These are phyloP conservation scores for Gonapodya sp. DNA, from an alignment of 192 early-diverging fungal species.

Conservation along the genomic window DNA sequence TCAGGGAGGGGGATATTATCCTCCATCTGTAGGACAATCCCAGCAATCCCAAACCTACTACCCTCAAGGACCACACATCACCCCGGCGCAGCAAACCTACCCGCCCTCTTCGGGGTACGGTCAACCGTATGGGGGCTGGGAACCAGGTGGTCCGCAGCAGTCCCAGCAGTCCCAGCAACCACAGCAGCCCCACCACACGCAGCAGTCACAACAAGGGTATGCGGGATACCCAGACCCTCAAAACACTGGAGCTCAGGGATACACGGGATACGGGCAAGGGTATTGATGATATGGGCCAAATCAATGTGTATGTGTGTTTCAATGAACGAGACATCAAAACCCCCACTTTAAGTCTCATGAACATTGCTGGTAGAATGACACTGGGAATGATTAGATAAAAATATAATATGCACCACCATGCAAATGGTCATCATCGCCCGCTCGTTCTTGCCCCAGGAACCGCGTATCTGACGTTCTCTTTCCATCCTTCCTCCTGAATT, in stretches of 20 bases:
- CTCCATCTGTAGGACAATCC: background rate
- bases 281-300: background rate
- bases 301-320: background rate
- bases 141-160: background rate
- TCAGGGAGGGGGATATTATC: background rate
- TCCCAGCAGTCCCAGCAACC: background rate
- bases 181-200: too few relatives aligned
- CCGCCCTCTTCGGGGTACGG: background rate
- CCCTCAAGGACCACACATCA: too few relatives aligned
- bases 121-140: background rate
- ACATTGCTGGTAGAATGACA: background rate
- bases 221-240: background rate
- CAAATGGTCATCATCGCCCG: too few relatives aligned
- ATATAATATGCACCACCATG: too few relatives aligned
- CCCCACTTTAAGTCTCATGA: background rate
- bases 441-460: too few relatives aligned
- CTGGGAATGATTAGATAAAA: too few relatives aligned
- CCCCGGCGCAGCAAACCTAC: background rate
- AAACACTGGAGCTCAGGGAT: background rate
- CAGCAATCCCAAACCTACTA: background rate
- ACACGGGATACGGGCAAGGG: background rate
- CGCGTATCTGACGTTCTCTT: too few relatives aligned
- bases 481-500: too few relatives aligned
- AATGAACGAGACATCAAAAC: background rate
- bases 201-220: too few relatives aligned